Evolutionary conservation across 768 basidiomycete genomes (phyloP), one percentile per base, ranked within the genome.

Genomic region (Tubosaeta sp.): DNA sequence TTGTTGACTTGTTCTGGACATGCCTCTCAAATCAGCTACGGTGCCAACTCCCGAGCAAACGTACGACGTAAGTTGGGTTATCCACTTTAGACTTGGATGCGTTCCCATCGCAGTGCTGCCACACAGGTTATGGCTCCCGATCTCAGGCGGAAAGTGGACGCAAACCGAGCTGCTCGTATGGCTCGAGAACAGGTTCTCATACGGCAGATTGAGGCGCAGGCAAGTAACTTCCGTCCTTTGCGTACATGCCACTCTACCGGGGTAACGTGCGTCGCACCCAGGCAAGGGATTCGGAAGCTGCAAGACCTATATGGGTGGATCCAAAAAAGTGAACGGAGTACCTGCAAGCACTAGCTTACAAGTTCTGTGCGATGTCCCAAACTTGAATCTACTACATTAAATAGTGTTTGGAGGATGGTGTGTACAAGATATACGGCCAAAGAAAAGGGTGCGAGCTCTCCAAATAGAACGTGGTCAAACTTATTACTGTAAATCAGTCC

Each of bases 71-170:
- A 59, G 67, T 67, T 22, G 29, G 33, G 31, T 46, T 27, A 25
- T 31, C 33, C 26, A 5, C 50, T 43, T 29, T 19, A 11, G 26
- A 37, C 49, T 25, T 39, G 29, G 29, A 13, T 11, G 27, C 25
- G 51, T 31, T 27, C 39, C 43, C 38, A 31, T 27, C 13, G 48
- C 59, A 37, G 50, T 48, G 27, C 27, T 11, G 37, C 19, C 49
- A 35, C 51, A 25, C 55, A 86, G 84, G 71, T 75, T 64, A 74
- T 87, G 75, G 76, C 85, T 19, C 85, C 85, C 56, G 83, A 84
- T 70, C 65, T 86, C 55, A 77, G 75, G 58, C 76, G 79, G 43
- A 80, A 79, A 59, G 85, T 86, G 16, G 85, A 87, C 58, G 78
- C 78, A 3, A 73, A 76, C 51, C 77, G 81, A 33, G 76, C 76